Conservation (phyloP, 2,329 filamentous ascomycete species). For the Ascochyta clinopodiicola region DNA sequence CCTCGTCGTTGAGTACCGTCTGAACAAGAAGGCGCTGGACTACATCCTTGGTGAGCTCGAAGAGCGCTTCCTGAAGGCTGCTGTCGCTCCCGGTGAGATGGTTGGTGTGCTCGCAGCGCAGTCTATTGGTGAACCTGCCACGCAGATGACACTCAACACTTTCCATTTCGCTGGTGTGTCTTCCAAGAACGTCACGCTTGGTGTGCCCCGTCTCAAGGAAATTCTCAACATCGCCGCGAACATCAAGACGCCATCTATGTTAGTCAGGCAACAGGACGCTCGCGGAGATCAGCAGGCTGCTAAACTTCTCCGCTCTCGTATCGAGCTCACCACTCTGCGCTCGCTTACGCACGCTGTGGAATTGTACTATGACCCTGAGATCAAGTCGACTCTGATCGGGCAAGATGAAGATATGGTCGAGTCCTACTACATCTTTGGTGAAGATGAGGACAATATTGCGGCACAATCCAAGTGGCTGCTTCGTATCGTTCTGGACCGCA, state of each 20-base stretch:
- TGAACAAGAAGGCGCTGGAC: conserved; percentile 91
- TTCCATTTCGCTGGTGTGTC: conserved; percentile 99
- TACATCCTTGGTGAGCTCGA: conserved; percentile 91
- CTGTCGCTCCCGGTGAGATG: conserved; percentile 96
- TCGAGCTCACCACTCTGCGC: conserved; percentile 93
- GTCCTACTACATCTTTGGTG: conserved; percentile 93
- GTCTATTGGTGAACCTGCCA: conserved; percentile 97
- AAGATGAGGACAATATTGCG: conserved; percentile 67
- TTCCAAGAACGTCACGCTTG: conserved; percentile 98
- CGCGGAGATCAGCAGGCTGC: conserved; percentile 76
- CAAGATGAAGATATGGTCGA: conserved; percentile 94
- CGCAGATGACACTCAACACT: conserved; percentile 99
- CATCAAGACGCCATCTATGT: conserved; percentile 98
- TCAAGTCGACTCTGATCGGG: conserved; percentile 82
- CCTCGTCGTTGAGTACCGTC: conserved; percentile 80
- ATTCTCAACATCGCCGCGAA: conserved; percentile 98
- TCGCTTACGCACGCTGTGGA: conserved; percentile 92
- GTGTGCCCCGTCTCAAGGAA: conserved; percentile 98
- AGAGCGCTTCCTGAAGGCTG: conserved; percentile 82
- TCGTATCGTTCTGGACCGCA: conserved; percentile 89
- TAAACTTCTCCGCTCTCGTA: conserved; percentile 83
- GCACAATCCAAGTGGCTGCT: conserved; percentile 92
- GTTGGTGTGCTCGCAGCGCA: conserved; percentile 96
- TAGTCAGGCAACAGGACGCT: conserved; percentile 75
- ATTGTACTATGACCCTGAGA: conserved; percentile 95